Conservation (phyloP, 352 stramenopile genomes). For the Globisporangium rhizosaccharum region DNA sequence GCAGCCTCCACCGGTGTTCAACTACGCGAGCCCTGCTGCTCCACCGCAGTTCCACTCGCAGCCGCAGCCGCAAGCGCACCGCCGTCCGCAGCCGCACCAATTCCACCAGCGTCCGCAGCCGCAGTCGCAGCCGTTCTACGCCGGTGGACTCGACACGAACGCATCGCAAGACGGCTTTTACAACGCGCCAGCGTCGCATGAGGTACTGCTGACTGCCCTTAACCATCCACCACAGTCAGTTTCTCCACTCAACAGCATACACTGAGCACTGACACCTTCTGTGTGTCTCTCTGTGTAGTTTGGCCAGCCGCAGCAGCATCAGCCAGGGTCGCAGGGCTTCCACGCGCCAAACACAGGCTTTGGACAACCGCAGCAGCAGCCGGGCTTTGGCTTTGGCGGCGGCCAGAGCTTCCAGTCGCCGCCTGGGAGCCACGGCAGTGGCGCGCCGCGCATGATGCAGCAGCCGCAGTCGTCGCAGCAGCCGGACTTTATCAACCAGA, state of each 20-base stretch:
- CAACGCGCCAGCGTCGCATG: conserved; percentile 26
- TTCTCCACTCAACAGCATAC: too few species aligned
- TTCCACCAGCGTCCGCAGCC: conserved; percentile 39
- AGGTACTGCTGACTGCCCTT: conserved; percentile 15
- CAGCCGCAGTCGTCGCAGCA: conserved; percentile 22
- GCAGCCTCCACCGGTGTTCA: conserved; percentile 17
- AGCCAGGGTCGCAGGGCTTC: conserved; percentile 22
- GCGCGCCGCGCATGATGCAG: conserved; percentile 15
- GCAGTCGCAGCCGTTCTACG: conserved; percentile 15
- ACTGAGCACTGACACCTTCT: neutral
- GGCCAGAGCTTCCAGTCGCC: conserved; percentile 16
- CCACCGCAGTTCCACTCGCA: conserved; percentile 25
- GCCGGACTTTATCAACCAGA: conserved; percentile 73
- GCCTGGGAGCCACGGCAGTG: conserved; percentile 11
- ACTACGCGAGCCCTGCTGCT: conserved; percentile 7
- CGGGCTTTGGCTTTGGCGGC: conserved; percentile 10
- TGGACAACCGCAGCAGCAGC: conserved; percentile 15
- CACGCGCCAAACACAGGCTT: conserved; percentile 9
- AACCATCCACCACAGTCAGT: too few species aligned
- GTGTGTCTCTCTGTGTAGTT: conserved; percentile 18
- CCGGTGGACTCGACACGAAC: conserved; percentile 3
- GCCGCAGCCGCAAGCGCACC: conserved; percentile 22
- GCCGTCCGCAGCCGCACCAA: conserved; percentile 44
- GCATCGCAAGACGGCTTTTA: conserved; percentile 27
- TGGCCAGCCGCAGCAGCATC: conserved; percentile 19